Evolutionary conservation across 805 yeast species (phyloP).

Genomic region (Barnettozyma botsteinii): DNA sequence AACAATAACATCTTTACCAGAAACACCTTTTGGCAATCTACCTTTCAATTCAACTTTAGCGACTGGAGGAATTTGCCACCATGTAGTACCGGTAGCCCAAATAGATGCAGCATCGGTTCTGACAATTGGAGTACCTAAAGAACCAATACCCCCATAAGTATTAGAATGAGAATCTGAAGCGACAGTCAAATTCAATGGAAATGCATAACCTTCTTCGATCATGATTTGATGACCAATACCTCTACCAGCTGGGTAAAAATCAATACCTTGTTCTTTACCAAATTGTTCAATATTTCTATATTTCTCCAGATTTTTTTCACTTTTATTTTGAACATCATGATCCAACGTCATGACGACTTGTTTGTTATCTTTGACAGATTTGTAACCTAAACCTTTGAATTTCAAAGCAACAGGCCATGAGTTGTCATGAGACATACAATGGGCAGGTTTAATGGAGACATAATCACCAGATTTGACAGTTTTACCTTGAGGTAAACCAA

Average conservation of each 20-base stretch:
- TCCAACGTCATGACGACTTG: constrained; percentile 96
- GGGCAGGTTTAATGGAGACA: constrained; percentile 90
- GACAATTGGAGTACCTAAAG: constrained; percentile 95
- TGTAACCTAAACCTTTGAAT: constrained; percentile 92
- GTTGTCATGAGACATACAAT: constrained; percentile 99
- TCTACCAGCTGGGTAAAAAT: constrained; percentile 97
- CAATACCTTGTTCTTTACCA: constrained; percentile 86
- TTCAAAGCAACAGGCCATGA: constrained; percentile 99
- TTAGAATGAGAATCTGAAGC: constrained; percentile 98
- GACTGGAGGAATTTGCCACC: constrained; percentile 99
- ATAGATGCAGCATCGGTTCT: constrained; percentile 98
- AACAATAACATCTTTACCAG: constrained; percentile 96
- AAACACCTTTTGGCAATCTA: constrained; percentile 73
- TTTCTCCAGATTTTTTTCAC: constrained; percentile 83
- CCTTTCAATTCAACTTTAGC: constrained; percentile 89
- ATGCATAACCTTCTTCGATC: constrained; percentile 98
- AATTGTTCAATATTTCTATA: constrained; percentile 84
- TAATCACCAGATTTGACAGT: constrained; percentile 85
- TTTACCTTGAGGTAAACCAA: constrained; percentile 73
- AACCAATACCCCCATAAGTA: constrained; percentile 95
- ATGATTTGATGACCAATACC: constrained; percentile 99
- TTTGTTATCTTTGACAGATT: constrained; percentile 69
- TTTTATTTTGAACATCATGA: constrained; percentile 94
- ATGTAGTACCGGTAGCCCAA: constrained; percentile 99
- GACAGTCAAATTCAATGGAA: constrained; percentile 87